Base-by-base conservation (phyloP, 2,329 filamentous ascomycete genomes). In the Exophiala phaeomuriformis region DNA sequence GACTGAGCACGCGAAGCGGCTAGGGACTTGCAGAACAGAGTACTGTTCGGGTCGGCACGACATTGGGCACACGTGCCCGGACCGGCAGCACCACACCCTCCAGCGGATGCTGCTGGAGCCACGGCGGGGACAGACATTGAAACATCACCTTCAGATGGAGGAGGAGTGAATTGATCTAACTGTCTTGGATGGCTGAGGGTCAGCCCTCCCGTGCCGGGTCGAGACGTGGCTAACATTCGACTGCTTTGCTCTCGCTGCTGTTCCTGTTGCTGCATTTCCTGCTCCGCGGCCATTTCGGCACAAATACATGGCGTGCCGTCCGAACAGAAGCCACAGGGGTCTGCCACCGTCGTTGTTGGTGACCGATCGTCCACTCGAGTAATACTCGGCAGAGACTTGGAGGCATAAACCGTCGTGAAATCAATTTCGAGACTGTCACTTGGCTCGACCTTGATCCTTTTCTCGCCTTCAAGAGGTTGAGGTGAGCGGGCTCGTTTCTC, bases 301-400 rank as follows among this genome's bases (percentile, higher is more conserved):
- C 88, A 93, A 60, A 90, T 82, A 65, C 88, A 93, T 63, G 88
- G 88, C 0, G 85, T 90, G 3, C 86, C 86, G 55, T 90, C 86
- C 57, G 84, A 81, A 69, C 88, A 93, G 71, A 93, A 93, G 4
- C 88, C 88, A 67, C 88, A 93, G 19, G 81, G 79, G 63, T 91
- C 87, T 57, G 81, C 78, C 3, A 78, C 72, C 19, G 67, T 65
- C 43, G 58, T 70, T 62, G 64, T 70, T 58, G 66, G 68, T 58
- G 60, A 64, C 37, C 58, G 60, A 44, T 64, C 51, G 35, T 54
- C 45, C 52, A 54, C 32, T 56, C 75, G 72, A 65, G 75, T 72
- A 51, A 79, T 73, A 86, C 86, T 61, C 81, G 77, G 57, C 78
- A 70, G 4, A n/a, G 40, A 19, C 29, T 57, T 59, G 5, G 60